Percentiles rank a stretch among this genome's conserved stretches.
Conservation (phyloP, 192 early-diverging fungal species). For the Mortierella alpina region DNA sequence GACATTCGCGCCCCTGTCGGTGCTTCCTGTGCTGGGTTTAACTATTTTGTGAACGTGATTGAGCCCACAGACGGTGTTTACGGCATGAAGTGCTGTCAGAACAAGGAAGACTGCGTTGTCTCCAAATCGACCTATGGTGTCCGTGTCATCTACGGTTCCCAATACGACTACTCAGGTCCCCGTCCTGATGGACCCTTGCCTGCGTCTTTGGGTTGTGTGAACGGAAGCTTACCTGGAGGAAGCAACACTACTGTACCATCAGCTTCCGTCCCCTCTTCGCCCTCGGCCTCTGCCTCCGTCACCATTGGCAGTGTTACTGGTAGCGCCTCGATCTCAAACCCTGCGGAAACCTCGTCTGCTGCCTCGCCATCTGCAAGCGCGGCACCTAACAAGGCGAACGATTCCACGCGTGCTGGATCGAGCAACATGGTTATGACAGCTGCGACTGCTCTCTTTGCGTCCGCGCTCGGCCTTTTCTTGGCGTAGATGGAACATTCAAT, state of each 20-base stretch:
- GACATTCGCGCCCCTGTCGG: conserved; percentile 42
- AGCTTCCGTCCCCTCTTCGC: background rate
- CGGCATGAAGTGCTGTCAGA: conserved; percentile 61
- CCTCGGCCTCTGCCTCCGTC: background rate
- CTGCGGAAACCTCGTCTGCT: too few species aligned
- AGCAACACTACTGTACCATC: background rate
- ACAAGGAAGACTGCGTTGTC: conserved; percentile 31
- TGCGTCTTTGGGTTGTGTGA: conserved; percentile 18
- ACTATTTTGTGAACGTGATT: conserved; percentile 57
- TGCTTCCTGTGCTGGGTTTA: conserved; percentile 55
- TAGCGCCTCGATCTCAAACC: background rate
- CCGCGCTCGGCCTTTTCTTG: conserved; percentile 14
- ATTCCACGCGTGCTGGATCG: conserved; percentile 5
- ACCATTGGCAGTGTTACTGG: background rate
- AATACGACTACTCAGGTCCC: conserved; percentile 38
- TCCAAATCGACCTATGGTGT: conserved; percentile 20
- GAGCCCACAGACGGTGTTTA: conserved; percentile 53
- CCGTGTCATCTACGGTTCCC: conserved; percentile 28
- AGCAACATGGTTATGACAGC: conserved; percentile 1
- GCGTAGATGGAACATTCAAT: conserved; percentile 3
- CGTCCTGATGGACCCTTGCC: conserved; percentile 39
- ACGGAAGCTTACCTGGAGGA: conserved; percentile 12
- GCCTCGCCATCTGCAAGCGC: too few species aligned
- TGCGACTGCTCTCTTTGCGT: conserved; percentile 25
- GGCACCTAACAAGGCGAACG: background rate